Base-by-base conservation (phyloP, 371 early-diverging fungal genomes). In the Actinomortierella ambigua region DNA sequence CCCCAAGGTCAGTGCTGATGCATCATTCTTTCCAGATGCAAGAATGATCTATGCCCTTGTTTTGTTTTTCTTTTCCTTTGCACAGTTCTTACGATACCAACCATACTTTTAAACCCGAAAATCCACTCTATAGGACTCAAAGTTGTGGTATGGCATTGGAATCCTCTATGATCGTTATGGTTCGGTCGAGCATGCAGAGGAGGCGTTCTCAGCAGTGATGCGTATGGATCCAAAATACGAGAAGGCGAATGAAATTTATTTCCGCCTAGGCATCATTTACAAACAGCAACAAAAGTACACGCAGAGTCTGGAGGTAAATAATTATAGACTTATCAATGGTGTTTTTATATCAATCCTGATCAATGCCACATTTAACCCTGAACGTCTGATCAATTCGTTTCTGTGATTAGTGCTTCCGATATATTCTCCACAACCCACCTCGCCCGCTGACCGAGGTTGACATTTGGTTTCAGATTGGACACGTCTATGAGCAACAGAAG, bases 101-200 rank as follows among this genome's bases (percentile, higher is more conserved):
- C 1, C 24, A 49, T 24, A 11, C 49, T 27, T 49, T 11, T 28
- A 23, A 23, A 20, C 9, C 15, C 13, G 27, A 22, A 23, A 3
- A n/a, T n/a, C n/a, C n/a, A 40, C 17, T n/a, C 6, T 50, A 7
- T 64, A 93, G 88, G 98, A 97, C 62, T 96, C 98, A 1, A 97
- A 96, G 68, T 86, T 99, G 20, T 99, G 99, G 99, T 99, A 97
- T 69, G 98, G 98, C 28, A 96, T 98, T 48, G 99, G 98, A 15
- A 97, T 97, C 28, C 80, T 98, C 15, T 98, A 98, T 68, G 99
- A 99, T 68, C 90, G 98, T 15, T 98, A 95, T 68, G 96, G 95
- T 3, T 94, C 96, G 0, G 89, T 91, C 44, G 98, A 98, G 52
- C 93, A 96, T 73, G 98, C 99, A 6, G 98, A 98, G 79, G 97